Conservation (phyloP, 208 protist genomes). For the Acanthamoeba quina region DNA sequence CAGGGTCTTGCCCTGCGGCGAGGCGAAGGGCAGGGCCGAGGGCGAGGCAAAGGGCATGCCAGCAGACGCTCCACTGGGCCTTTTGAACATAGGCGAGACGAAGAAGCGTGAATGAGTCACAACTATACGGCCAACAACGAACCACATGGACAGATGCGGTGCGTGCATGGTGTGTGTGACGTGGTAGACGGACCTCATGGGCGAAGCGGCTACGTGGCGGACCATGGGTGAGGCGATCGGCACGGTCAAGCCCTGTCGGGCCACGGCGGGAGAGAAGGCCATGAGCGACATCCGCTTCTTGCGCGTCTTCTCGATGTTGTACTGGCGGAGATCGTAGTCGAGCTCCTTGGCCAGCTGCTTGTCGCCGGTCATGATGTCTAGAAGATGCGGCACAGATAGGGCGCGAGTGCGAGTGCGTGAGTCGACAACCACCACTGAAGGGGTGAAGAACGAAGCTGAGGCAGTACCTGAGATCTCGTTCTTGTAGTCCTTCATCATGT, state of each 20-base stretch:
- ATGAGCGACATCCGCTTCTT: slow-evolving; percentile 42
- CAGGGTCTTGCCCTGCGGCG: slow-evolving; percentile 8
- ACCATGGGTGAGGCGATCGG: background rate
- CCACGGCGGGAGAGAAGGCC: slow-evolving; percentile 15
- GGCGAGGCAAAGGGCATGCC: slow-evolving; percentile 21
- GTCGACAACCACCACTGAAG: background rate
- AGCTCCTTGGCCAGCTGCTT: slow-evolving; percentile 86
- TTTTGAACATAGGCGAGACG: background rate
- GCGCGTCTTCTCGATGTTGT: slow-evolving; percentile 13
- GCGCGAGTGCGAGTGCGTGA: background rate
- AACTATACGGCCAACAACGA: too few species aligned
- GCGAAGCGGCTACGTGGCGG: background rate
- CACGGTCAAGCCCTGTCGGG: background rate
- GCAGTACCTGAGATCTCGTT: slow-evolving; percentile 78
- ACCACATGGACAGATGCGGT: background rate
- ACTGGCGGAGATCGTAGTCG: slow-evolving; percentile 83
- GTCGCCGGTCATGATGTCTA: slow-evolving; percentile 82
- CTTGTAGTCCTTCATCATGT: slow-evolving; percentile 86
- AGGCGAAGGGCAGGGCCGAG: background rate
- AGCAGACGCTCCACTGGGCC: background rate
- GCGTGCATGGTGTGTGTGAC: background rate
- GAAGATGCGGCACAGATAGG: background rate
- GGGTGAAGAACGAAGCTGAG: background rate
- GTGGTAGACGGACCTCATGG: background rate
- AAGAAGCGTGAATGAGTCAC: background rate